phyloP scores from a whole-genome alignment of 2,329 filamentous ascomycete genomes.

The Ophiostoma quercus region DNA sequence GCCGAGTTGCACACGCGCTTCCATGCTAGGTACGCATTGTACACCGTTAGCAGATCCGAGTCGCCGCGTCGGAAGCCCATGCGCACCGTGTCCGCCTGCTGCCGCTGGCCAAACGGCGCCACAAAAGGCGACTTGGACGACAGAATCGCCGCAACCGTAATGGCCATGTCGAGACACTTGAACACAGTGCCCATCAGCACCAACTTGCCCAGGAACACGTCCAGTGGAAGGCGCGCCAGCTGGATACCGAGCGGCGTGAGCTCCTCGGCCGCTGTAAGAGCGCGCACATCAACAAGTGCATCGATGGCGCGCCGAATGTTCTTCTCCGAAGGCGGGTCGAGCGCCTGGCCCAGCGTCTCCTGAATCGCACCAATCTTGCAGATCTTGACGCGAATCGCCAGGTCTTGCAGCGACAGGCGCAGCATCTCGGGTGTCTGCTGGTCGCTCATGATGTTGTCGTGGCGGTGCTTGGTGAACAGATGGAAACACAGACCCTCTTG shows the following conservation, averaged over 20 bases:
- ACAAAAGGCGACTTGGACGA: slow-evolving; percentile 94
- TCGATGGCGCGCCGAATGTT: slow-evolving; percentile 93
- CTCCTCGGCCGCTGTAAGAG: slow-evolving; percentile 73
- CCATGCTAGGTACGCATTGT: slow-evolving; percentile 91
- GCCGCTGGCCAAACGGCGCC: slow-evolving; percentile 74
- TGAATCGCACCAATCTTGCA: slow-evolving; percentile 94
- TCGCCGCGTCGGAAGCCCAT: slow-evolving; percentile 77
- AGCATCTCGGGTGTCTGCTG: slow-evolving; percentile 97
- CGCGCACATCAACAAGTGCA: slow-evolving; percentile 86
- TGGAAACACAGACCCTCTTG: slow-evolving; percentile 95
- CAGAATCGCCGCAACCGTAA: slow-evolving; percentile 87
- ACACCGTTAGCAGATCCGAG: slow-evolving; percentile 86
- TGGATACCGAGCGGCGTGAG: slow-evolving; percentile 82
- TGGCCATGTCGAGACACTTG: slow-evolving; percentile 81
- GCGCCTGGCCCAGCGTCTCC: slow-evolving; percentile 75
- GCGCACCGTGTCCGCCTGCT: slow-evolving; percentile 74
- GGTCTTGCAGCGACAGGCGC: slow-evolving; percentile 84
- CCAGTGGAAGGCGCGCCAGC: slow-evolving; percentile 80
- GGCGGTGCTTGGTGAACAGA: slow-evolving; percentile 82
- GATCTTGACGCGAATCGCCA: slow-evolving; percentile 94
- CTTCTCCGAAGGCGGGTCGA: slow-evolving; percentile 84
- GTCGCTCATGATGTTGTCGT: slow-evolving; percentile 79
- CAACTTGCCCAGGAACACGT: slow-evolving; percentile 92
- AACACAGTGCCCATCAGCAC: slow-evolving; percentile 83
- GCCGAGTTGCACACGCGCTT: slow-evolving; percentile 70